phyloP scores from a whole-genome alignment of 2,329 filamentous ascomycete species.

The Polytolypa hystricis region DNA sequence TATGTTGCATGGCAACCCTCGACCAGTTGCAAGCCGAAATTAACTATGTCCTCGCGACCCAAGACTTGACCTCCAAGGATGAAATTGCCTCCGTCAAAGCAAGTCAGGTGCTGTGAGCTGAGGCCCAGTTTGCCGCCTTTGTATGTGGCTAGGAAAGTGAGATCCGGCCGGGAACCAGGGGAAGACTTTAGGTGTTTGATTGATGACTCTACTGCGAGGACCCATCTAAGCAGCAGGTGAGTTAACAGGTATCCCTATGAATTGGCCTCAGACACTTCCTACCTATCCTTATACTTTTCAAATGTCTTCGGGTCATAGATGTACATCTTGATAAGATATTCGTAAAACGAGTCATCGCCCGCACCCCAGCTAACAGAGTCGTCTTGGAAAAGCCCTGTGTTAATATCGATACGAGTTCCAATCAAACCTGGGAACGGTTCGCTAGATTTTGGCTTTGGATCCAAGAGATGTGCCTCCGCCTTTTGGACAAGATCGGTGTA shows the following conservation, averaged over 20 bases:
- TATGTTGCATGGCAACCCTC: conserved; percentile 68
- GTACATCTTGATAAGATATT: conserved; percentile 88
- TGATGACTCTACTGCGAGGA: conserved; percentile 61
- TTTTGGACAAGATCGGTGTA: conserved; percentile 58
- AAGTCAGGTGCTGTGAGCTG: conserved; percentile 49
- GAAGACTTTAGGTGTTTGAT: conserved; percentile 61
- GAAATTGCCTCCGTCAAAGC: conserved; percentile 77
- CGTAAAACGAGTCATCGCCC: conserved; percentile 71
- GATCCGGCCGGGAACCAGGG: conserved; percentile 53
- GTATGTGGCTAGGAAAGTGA: conserved; percentile 51
- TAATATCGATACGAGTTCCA: conserved; percentile 55
- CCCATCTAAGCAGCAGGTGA: conserved; percentile 44
- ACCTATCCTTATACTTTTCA: conserved; percentile 48
- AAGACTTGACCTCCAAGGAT: conserved; percentile 68
- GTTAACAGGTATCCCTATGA: not conserved
- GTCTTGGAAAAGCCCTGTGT: conserved; percentile 56
- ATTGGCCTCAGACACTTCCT: not conserved
- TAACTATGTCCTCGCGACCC: conserved; percentile 51
- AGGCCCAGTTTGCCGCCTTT: conserved; percentile 25
- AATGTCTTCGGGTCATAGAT: conserved; percentile 62
- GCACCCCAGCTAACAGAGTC: conserved; percentile 64
- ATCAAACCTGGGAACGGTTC: conserved; percentile 71
- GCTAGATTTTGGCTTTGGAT: conserved; percentile 48
- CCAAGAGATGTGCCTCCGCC: conserved; percentile 58
- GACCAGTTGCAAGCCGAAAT: conserved; percentile 63